Base-by-base conservation (phyloP, 2,329 filamentous ascomycete species). In the Fusarium sp. region DNA sequence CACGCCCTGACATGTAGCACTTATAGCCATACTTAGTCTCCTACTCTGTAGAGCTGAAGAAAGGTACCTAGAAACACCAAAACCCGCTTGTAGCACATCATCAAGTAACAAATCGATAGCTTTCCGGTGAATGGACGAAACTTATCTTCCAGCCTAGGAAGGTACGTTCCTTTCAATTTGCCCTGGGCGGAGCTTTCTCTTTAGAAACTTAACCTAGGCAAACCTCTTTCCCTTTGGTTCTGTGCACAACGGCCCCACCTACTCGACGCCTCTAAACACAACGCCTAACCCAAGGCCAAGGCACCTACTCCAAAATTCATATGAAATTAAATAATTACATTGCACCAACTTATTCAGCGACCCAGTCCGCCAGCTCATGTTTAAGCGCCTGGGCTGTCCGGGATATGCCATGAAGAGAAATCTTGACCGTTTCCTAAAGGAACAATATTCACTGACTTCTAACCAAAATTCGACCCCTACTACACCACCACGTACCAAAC, bases 351-450 rank as follows among this genome's bases (percentile, higher is more conserved):
- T 53, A 22, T 44, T 27, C 25, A 22, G 29, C 44, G 34, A 27
- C 22, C 46, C 41, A 24, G 6, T 46, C 40, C 20, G 16, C 29
- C 25, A 44, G 37, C 66, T 45, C 51, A 77, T 77, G 75, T 48
- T 75, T 27, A 67, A 61, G 49, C 72, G 69, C 70, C 55, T 75
- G 57, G 63, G 40, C 57, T 56, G 69, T 49, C 62, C 66, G 25
- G 64, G 69, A 51, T 61, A 71, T 69, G 75, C 67, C 67, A 80
- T 80, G 78, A 80, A 80, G 67, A 79, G 79, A 71, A 80, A 79
- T 57, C 65, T 80, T 20, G 72, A 76, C 52, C 57, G 53, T 20
- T 74, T 77, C 49, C 69, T 78, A 20, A 72, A 63, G 47, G 74
- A 76, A 24, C 67, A 69, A 30, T 45, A 52, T 34, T 44, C 57